Conservation (phyloP, 768 basidiomycete genomes). For the Rhodocollybia butyracea region DNA sequence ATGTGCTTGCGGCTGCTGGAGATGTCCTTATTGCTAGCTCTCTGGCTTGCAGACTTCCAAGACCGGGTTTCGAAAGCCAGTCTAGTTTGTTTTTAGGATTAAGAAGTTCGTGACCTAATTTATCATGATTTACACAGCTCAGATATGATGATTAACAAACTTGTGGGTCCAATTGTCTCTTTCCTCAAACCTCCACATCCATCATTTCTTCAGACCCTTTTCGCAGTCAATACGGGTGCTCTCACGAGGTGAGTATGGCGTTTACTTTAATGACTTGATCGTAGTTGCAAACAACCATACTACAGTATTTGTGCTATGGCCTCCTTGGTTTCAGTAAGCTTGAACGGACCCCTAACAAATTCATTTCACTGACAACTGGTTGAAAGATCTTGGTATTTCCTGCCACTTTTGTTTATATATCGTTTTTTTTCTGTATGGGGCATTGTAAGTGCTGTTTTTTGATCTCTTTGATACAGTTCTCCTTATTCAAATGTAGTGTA, state of each 20-base stretch:
- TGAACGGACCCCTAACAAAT: not conserved
- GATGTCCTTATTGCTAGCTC: conserved; percentile 43
- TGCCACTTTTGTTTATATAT: conserved; percentile 50
- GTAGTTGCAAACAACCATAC: not conserved
- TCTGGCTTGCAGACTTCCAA: conserved; percentile 41
- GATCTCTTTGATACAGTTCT: not conserved
- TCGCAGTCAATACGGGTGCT: no score
- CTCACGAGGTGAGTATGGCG: conserved; percentile 28
- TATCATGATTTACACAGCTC: conserved; percentile 25
- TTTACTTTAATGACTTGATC: not conserved
- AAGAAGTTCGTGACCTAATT: not conserved
- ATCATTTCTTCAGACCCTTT: conserved; percentile 32
- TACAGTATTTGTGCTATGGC: conserved; percentile 49
- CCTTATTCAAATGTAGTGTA: conserved; percentile 17
- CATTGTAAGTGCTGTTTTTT: conserved; percentile 42
- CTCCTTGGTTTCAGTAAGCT: conserved; percentile 45
- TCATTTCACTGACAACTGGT: not conserved
- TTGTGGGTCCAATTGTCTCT: conserved; percentile 24
- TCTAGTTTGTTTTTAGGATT: not conserved
- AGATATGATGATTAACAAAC: conserved; percentile 44
- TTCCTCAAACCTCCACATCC: not conserved
- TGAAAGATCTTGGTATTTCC: conserved; percentile 44
- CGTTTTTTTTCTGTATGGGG: conserved; percentile 59
- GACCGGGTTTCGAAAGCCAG: conserved; percentile 43
- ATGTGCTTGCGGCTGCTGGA: conserved; percentile 40